phyloP scores from a whole-genome alignment of 208 protist species.

The Trypanosoma cruzi region DNA sequence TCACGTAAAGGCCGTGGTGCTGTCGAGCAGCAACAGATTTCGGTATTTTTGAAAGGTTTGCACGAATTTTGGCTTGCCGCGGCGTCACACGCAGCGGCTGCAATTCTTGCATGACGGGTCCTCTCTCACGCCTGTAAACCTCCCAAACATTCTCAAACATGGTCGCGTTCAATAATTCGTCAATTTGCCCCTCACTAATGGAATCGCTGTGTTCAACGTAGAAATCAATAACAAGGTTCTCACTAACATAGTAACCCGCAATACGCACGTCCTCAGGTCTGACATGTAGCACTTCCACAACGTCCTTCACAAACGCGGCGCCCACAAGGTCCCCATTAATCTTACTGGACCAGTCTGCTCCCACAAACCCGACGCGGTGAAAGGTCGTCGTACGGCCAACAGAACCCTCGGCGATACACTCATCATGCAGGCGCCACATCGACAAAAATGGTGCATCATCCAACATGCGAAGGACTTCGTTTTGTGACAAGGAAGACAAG shows the following conservation, averaged over 20 bases:
- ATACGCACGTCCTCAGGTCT: constrained; percentile 36
- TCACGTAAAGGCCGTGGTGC: neutral
- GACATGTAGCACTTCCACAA: constrained; percentile 40
- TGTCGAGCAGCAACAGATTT: neutral
- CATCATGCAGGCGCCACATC: constrained; percentile 69
- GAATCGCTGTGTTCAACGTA: constrained; percentile 40
- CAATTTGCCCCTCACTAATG: constrained; percentile 37
- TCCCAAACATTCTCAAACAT: constrained; percentile 56
- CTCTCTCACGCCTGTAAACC: constrained; percentile 35
- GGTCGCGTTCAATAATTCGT: constrained; percentile 39
- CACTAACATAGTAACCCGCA: constrained; percentile 40
- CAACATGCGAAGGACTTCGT: constrained; percentile 49
- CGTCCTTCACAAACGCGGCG: constrained; percentile 51
- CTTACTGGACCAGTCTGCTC: constrained; percentile 49
- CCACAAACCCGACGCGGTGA: constrained; percentile 76
- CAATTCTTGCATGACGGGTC: neutral
- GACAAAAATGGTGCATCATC: constrained; percentile 49
- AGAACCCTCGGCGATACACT: neutral
- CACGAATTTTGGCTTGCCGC: neutral
- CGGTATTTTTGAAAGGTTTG: neutral
- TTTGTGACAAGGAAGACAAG: constrained; percentile 29
- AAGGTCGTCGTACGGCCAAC: constrained; percentile 40
- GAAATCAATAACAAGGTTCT: constrained; percentile 65
- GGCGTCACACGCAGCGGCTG: neutral
- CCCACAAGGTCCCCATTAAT: constrained; percentile 37